Evolutionary conservation across 2,329 filamentous ascomycete genomes (phyloP).

Genomic region (Trichoderma simmonsii): DNA sequence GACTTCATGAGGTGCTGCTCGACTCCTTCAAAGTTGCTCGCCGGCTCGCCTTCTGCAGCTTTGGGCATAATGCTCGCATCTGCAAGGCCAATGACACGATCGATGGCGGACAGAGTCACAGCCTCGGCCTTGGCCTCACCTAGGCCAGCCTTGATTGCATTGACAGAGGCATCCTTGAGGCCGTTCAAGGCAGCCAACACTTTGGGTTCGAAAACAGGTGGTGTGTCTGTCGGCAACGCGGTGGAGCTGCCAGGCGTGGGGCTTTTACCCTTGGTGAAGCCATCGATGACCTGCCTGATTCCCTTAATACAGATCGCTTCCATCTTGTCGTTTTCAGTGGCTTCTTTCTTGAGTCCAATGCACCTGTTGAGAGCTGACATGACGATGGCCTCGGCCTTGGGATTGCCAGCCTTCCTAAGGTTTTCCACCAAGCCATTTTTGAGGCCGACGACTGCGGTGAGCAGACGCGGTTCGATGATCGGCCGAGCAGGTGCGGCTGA

Average conservation of each 20-base stretch:
- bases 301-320: constrained; percentile 47
- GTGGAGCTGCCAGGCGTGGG: constrained; percentile 32
- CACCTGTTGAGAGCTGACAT: constrained; percentile 53
- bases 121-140: constrained; percentile 44
- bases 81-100: constrained; percentile 48
- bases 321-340: constrained; percentile 44
- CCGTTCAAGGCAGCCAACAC: constrained; percentile 41
- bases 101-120: constrained; percentile 48
- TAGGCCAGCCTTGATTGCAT: constrained; percentile 40
- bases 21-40: constrained; percentile 37
- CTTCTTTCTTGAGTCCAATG: constrained; percentile 45
- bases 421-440: constrained; percentile 47
- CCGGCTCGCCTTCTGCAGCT: constrained; percentile 32
- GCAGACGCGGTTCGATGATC: constrained; percentile 44
- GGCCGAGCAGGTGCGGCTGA: constrained; percentile 30
- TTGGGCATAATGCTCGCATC: constrained; percentile 41
- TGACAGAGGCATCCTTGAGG: constrained; percentile 46
- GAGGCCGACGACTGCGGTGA: constrained; percentile 43
- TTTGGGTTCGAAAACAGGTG: constrained; percentile 37
- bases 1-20: constrained; percentile 43
- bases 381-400: constrained; percentile 46
- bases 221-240: constrained; percentile 24
- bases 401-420: constrained; percentile 41
- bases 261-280: constrained; percentile 40
- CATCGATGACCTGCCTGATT: constrained; percentile 41